Evolutionary conservation across 2,329 filamentous ascomycete genomes (phyloP).

Genomic region (Bipolaris sorokiniana): DNA sequence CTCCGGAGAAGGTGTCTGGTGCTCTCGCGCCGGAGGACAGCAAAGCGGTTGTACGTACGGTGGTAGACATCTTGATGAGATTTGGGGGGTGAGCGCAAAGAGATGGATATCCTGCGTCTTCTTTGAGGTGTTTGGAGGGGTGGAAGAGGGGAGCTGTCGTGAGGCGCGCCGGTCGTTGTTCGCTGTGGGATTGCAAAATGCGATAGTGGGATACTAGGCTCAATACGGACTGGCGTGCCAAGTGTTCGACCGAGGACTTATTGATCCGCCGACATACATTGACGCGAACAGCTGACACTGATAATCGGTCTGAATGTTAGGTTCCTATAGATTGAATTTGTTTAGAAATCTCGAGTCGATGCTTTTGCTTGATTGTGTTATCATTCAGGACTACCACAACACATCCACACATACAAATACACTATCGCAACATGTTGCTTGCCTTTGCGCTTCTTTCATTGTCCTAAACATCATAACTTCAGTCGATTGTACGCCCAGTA

Average conservation of each 20-base stretch:
- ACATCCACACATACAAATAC: neutral
- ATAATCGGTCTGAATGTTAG: neutral
- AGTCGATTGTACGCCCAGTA: constrained; percentile 66
- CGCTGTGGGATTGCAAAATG: constrained; percentile 14
- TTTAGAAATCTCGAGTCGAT: too few species aligned
- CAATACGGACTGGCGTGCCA: constrained; percentile 2
- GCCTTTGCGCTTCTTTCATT: too few species aligned
- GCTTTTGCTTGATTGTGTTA: too few species aligned
- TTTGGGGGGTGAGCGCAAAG: constrained; percentile 70
- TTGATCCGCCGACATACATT: neutral
- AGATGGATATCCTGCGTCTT: constrained; percentile 85
- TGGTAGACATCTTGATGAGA: constrained; percentile 75
- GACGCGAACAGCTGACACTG: neutral
- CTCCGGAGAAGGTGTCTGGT: constrained; percentile 6
- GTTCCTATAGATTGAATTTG: neutral
- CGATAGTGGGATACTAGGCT: constrained; percentile 12
- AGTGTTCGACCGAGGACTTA: neutral
- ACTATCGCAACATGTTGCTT: neutral
- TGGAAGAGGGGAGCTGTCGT: neutral
- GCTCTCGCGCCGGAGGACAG: constrained; percentile 68
- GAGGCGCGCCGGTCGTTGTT: constrained; percentile 1
- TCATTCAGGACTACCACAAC: neutral
- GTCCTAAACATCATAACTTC: constrained; percentile 46
- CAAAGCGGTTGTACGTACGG: constrained; percentile 97
- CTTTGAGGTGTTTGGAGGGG: constrained; percentile 18